Evolutionary conservation across 345 rosid species (phyloP).

Genomic region (Excoecaria agallocha): DNA sequence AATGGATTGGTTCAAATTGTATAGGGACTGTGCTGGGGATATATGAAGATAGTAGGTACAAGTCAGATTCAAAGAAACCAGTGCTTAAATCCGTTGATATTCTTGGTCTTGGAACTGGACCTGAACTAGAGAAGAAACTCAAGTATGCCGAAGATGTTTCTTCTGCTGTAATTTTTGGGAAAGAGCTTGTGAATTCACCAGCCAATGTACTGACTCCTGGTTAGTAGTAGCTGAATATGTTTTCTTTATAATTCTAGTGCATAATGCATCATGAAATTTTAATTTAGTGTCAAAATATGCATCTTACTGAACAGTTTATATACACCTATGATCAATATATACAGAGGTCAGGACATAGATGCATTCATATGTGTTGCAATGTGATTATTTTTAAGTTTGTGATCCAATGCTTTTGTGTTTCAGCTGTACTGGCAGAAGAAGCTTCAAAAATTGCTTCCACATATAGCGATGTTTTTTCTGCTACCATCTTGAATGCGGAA

Average conservation of each 20-base stretch:
- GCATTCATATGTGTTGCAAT: background rate
- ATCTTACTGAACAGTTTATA: background rate
- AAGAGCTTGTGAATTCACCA: conserved; percentile 83
- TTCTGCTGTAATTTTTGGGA: conserved; percentile 72
- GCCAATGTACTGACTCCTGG: conserved; percentile 98
- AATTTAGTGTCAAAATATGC: background rate
- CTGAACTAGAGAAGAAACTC: conserved; percentile 74
- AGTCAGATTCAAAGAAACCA: conserved; percentile 71
- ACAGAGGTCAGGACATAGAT: background rate
- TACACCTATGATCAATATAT: background rate
- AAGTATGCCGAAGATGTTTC: conserved; percentile 78
- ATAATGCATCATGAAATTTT: background rate
- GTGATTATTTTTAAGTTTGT: background rate
- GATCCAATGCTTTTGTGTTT: background rate
- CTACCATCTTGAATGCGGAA: conserved; percentile 68
- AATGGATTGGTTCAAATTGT: conserved; percentile 14
- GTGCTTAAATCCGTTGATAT: conserved; percentile 69
- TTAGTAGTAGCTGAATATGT: conserved; percentile 25
- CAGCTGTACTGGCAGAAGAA: conserved; percentile 81
- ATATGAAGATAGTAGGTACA: conserved; percentile 75
- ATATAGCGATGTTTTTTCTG: conserved; percentile 68
- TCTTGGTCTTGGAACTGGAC: conserved; percentile 80
- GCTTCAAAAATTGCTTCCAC: conserved; percentile 76
- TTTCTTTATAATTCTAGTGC: background rate
- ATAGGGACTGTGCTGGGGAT: conserved; percentile 70